These are phyloP conservation scores for Phaeosphaeria sp. DNA, from an alignment of 2,329 filamentous ascomycete species.

Conservation along the genomic window DNA sequence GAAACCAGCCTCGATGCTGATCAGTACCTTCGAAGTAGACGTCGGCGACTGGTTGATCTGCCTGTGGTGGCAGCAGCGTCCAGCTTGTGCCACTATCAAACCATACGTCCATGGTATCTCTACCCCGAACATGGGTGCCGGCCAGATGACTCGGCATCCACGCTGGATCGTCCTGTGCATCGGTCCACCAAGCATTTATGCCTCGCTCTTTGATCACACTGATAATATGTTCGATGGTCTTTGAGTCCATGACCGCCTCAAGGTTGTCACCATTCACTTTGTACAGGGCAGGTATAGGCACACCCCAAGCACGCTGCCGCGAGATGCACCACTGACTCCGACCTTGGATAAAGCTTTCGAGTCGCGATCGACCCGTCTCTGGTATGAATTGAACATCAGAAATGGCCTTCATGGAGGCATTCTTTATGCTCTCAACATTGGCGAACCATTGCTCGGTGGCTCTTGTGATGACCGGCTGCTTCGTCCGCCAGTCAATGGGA, in stretches of 20 bases:
- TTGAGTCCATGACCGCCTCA: slow-evolving; percentile 77
- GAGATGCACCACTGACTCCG: slow-evolving; percentile 98
- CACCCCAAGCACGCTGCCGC: slow-evolving; percentile 92
- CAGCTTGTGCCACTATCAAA: slow-evolving; percentile 98
- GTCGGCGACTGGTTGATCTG: slow-evolving; percentile 67
- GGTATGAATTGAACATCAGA: slow-evolving; percentile 80
- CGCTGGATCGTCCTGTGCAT: slow-evolving; percentile 73
- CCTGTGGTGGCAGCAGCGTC: slow-evolving; percentile 57
- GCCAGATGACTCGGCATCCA: slow-evolving; percentile 76
- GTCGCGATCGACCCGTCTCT: slow-evolving; percentile 71
- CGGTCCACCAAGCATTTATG: slow-evolving; percentile 94
- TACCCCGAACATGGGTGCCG: slow-evolving; percentile 73
- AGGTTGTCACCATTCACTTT: slow-evolving; percentile 65
- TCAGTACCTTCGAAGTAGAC: slow-evolving; percentile 94
- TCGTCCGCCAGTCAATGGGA: slow-evolving; percentile 97
- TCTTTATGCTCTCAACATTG: slow-evolving; percentile 84
- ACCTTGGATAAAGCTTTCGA: slow-evolving; percentile 85
- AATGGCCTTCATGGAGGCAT: slow-evolving; percentile 73
- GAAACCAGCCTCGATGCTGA: slow-evolving; percentile 98
- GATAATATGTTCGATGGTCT: slow-evolving; percentile 86
- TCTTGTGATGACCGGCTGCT: slow-evolving; percentile 86
- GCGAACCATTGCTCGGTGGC: slow-evolving; percentile 99
- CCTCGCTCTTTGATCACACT: slow-evolving; percentile 76
- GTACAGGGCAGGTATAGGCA: slow-evolving; percentile 92
- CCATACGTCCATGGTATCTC: slow-evolving; percentile 99